phyloP scores from a whole-genome alignment of 225 moss, liverwort and hornwort genomes.

The Pseudoscleropodium purum region DNA sequence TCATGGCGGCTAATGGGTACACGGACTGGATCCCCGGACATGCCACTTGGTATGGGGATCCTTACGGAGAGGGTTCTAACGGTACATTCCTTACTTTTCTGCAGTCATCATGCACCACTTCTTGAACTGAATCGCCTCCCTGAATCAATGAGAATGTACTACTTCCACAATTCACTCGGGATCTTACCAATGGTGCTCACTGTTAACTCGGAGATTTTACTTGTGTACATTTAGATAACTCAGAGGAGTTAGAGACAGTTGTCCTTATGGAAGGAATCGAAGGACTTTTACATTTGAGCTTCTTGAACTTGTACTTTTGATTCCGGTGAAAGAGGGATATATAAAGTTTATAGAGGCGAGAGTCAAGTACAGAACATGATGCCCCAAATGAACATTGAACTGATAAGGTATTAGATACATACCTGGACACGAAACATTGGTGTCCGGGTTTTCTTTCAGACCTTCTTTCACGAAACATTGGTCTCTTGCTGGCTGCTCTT shows the following conservation, averaged over 20 bases:
- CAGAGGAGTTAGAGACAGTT: neutral
- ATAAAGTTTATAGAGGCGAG: neutral
- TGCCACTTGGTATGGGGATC: slow-evolving; percentile 55
- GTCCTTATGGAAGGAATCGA: neutral
- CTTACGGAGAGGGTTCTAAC: slow-evolving; percentile 32
- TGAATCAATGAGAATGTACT: neutral
- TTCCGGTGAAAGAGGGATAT: neutral
- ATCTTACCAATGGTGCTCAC: neutral
- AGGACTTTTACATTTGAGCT: neutral
- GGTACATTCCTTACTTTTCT: neutral
- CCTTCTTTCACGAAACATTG: neutral
- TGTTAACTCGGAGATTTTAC: neutral
- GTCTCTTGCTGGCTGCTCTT: neutral
- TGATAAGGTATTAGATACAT: neutral
- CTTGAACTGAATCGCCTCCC: neutral
- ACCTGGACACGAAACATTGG: neutral
- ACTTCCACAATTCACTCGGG: neutral
- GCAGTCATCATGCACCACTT: neutral
- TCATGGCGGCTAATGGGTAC: slow-evolving; percentile 31
- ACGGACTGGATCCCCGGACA: slow-evolving; percentile 32
- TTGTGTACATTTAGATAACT: neutral
- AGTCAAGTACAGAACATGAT: neutral
- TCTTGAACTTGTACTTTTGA: neutral
- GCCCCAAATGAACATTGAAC: neutral
- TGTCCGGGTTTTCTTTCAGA: neutral